Percentiles rank a stretch among this genome's conserved stretches.
Evolutionary conservation across 2,329 filamentous ascomycete species (phyloP).

Genomic region (Hansfordia pulvinata): DNA sequence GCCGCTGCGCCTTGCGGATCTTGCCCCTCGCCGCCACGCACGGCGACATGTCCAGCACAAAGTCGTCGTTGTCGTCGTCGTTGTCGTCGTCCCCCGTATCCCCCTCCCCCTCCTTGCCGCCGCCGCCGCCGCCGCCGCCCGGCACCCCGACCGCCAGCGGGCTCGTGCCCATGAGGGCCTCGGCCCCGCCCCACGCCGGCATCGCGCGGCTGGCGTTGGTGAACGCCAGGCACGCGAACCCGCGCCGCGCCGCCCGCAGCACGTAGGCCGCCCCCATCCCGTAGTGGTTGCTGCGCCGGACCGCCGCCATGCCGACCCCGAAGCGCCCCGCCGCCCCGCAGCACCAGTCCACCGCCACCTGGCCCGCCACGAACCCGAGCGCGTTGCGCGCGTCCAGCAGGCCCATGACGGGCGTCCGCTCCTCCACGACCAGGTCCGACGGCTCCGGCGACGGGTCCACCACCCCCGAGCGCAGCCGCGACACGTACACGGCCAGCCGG

Average conservation of each 20-base stretch:
- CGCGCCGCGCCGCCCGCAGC: slow-evolving; percentile 62
- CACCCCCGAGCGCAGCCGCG: slow-evolving; percentile 57
- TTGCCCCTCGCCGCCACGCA: slow-evolving; percentile 56
- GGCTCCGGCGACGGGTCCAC: slow-evolving; percentile 46
- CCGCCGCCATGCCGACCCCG: slow-evolving; percentile 63
- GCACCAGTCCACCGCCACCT: slow-evolving; percentile 51
- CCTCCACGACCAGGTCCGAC: slow-evolving; percentile 41
- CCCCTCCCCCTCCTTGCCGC: too few species aligned
- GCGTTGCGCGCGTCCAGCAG: slow-evolving; percentile 56
- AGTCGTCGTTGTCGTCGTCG: slow-evolving; percentile 43
- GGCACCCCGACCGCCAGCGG: slow-evolving; percentile 68
- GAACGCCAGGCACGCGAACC: too few species aligned
- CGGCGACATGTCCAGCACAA: slow-evolving; percentile 66
- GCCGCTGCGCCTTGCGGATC: slow-evolving; percentile 54
- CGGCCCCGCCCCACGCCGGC: slow-evolving; percentile 55
- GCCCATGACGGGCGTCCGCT: slow-evolving; percentile 58
- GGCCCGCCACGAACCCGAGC: slow-evolving; percentile 63
- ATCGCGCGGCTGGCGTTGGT: slow-evolving; percentile 61
- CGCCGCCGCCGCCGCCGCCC: too few species aligned
- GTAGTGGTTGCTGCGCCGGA: slow-evolving; percentile 71
- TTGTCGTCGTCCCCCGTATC: too few species aligned
- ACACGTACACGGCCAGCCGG: slow-evolving; percentile 65
- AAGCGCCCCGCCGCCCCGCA: slow-evolving; percentile 49
- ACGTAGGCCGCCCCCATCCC: slow-evolving; percentile 76
- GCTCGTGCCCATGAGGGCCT: slow-evolving; percentile 59